A percentile compares a stretch with the other conserved stretches of the same genome.
phyloP scores from a whole-genome alignment of 1,139 yeast genomes.

The Pichia sp. region DNA sequence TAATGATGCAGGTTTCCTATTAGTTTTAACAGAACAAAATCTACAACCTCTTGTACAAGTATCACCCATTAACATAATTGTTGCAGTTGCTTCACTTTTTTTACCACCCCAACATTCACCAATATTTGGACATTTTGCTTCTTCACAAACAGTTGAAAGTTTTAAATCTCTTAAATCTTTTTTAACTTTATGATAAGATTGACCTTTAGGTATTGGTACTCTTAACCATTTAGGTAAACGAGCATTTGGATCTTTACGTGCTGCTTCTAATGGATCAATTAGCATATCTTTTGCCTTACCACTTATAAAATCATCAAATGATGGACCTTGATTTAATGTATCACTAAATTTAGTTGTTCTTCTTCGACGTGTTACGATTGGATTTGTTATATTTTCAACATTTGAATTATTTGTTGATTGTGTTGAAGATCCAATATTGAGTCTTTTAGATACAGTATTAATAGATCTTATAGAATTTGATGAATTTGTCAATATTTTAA shows the following conservation, averaged over 20 bases:
- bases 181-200: constrained; percentile 70
- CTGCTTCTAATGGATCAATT: constrained; percentile 65
- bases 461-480: background rate
- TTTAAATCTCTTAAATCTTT: constrained; percentile 83
- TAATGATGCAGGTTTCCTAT: constrained; percentile 76
- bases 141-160: constrained; percentile 94
- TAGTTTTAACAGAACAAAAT: constrained; percentile 94
- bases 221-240: constrained; percentile 90
- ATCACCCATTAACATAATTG: constrained; percentile 97
- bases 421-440: background rate
- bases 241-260: constrained; percentile 43
- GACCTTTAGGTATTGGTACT: constrained; percentile 92
- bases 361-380: constrained; percentile 32
- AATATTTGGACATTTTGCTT: constrained; percentile 96
- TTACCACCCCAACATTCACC: constrained; percentile 99
- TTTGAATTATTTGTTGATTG: background rate
- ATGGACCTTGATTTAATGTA: constrained; percentile 74
- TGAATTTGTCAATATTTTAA: too few species aligned
- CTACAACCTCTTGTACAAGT: constrained; percentile 98
- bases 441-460: background rate
- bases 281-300: constrained; percentile 65
- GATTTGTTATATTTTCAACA: background rate
- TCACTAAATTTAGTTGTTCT: constrained; percentile 62
- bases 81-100: constrained; percentile 95
- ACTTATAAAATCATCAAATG: constrained; percentile 82